phyloP scores from a whole-genome alignment of 768 basidiomycete genomes.

The Lentinula raphanica region DNA sequence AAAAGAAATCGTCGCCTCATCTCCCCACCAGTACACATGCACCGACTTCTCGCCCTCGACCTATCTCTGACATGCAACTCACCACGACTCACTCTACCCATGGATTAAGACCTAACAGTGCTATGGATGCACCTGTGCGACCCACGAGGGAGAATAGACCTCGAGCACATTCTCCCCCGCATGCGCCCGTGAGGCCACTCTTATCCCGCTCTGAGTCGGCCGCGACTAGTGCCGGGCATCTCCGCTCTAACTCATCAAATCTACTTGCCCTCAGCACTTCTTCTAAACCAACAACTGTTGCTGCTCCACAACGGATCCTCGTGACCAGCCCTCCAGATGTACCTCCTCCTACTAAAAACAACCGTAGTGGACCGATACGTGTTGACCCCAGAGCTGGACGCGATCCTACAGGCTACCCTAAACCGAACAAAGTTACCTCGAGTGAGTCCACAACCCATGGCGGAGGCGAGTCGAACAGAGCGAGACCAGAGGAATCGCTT shows the following conservation, averaged over 20 bases:
- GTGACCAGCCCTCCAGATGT: neutral
- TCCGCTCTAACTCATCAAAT: neutral
- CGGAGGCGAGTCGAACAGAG: neutral
- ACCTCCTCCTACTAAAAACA: neutral
- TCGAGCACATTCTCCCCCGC: neutral
- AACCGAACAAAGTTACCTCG: too few species aligned
- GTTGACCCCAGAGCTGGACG: conserved; percentile 2
- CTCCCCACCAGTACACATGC: neutral
- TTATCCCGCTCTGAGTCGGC: conserved; percentile 4
- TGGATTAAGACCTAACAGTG: neutral
- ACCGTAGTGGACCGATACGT: neutral
- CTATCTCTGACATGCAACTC: neutral
- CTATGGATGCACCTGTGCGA: neutral
- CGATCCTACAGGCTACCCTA: neutral
- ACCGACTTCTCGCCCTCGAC: neutral
- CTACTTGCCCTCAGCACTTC: neutral
- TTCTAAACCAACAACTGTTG: neutral
- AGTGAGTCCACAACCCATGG: neutral
- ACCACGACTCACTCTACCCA: neutral
- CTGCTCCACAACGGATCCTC: neutral
- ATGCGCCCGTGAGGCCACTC: neutral
- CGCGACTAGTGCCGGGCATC: neutral
- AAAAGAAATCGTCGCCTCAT: neutral
- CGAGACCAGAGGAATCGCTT: neutral
- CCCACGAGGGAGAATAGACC: neutral